Evolutionary conservation across 306 rosid genomes (phyloP).

Genomic region (Trifolium fragiferum): DNA sequence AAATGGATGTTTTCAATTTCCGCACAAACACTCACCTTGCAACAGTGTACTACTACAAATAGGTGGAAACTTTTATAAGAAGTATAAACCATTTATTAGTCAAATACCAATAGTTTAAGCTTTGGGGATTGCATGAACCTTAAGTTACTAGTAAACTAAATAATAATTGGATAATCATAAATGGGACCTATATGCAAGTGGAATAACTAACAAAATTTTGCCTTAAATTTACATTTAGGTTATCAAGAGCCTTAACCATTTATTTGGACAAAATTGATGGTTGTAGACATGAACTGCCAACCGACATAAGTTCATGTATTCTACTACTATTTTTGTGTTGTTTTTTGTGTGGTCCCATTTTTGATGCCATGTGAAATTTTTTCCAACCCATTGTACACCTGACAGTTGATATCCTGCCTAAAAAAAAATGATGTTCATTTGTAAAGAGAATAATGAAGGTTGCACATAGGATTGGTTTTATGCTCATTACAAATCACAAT

Average conservation of each 20-base stretch:
- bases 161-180: constrained; percentile 42
- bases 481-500: constrained; percentile 23
- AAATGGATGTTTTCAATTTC: too few species aligned
- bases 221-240: neutral
- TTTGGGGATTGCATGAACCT: neutral
- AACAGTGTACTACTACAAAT: too few species aligned
- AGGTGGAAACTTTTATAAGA: too few species aligned
- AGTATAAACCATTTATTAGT: neutral
- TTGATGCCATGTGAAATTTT: neutral
- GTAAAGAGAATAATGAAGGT: constrained; percentile 34
- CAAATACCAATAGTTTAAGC: neutral
- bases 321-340: neutral
- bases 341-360: neutral
- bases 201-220: constrained; percentile 15
- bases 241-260: neutral
- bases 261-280: neutral
- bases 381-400: neutral
- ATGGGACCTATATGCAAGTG: constrained; percentile 17
- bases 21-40: too few species aligned
- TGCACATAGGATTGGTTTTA: neutral
- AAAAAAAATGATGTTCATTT: neutral
- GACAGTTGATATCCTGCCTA: constrained; percentile 17
- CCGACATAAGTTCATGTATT: neutral
- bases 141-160: neutral
- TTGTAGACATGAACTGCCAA: neutral